Base-by-base conservation (phyloP, 148 eudicot genomes). In the Cornus florida region DNA sequence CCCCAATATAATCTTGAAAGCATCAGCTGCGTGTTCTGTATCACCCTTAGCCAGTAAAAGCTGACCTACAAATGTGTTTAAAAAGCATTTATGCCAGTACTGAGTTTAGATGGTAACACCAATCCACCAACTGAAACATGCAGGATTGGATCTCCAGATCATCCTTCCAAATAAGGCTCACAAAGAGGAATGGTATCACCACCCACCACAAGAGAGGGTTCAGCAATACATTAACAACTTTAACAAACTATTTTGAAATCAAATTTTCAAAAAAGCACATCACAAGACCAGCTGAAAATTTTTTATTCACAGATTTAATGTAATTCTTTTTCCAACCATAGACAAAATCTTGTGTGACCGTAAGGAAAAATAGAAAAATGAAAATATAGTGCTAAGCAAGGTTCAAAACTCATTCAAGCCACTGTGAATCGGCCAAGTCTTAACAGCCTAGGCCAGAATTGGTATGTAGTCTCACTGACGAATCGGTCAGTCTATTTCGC, bases 31-130 rank as follows among this genome's bases (percentile, higher is more conserved):
- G 80, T 89, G 94, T n/a, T 96, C 99, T 28, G 88, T 72, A 65
- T 96, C 98, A 80, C 98, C 98, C 84, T 91, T 94, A 28, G 97
- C 97, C 69, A 96, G 87, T 83, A 94, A 86, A 84, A 96, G 99
- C 85, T 96, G 99, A 66, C 99, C 99, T 96, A 86, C 81, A 82
- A 11, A 31, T 65, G 16, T 38, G 16, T 65, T 67, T 59, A 31
- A 59, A 33, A 10, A 10, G 46, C 6, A 50, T 14, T 71, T 60
- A 43, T 16, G 59, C 38, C 38, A 16, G 41, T 22, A 39, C 43
- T 13, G 62, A 64, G 60, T 20, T 39, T 10, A n/a, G 16, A 41
- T 10, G 22, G 72, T 6, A 72, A 66, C 22, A 39, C 71, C 46
- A 67, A 14, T 73, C 67, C 72, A 79, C n/a, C 7, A 53, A 56